Evolutionary conservation across 768 basidiomycete genomes (phyloP).

Genomic region (Peribolospora baueri): DNA sequence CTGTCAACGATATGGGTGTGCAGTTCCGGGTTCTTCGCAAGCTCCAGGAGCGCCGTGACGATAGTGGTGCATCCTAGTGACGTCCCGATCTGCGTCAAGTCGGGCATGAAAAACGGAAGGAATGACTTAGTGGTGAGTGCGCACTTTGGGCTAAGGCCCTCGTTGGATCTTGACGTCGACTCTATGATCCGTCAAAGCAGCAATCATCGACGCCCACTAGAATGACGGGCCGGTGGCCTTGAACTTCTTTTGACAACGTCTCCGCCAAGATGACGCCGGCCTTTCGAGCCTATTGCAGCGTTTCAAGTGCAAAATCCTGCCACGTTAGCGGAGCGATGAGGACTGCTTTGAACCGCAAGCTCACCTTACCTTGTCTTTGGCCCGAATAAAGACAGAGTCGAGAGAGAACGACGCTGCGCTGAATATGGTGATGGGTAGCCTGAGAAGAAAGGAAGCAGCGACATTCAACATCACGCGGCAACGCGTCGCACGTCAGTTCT

Average conservation of each 20-base stretch:
- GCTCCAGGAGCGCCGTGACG: slow-evolving; percentile 7
- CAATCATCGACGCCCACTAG: slow-evolving; percentile 15
- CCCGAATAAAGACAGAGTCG: slow-evolving; percentile 15
- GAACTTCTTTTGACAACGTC: slow-evolving; percentile 24
- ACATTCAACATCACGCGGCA: background rate
- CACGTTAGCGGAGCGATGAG: background rate
- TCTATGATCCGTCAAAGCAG: background rate
- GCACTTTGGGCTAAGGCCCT: no score
- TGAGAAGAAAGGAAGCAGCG: background rate
- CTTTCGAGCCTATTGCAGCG: slow-evolving; percentile 24
- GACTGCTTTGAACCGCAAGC: background rate
- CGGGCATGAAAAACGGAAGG: background rate
- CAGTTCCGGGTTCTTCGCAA: no score
- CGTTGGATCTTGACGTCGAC: background rate
- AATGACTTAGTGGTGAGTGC: no score
- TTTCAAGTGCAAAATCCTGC: slow-evolving; percentile 15
- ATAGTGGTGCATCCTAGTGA: slow-evolving; percentile 23
- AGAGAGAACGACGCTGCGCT: slow-evolving; percentile 12
- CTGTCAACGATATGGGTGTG: no score
- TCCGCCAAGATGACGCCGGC: slow-evolving; percentile 25
- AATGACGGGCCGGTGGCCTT: slow-evolving; percentile 24
- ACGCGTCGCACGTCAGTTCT: background rate
- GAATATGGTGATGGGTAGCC: slow-evolving; percentile 13
- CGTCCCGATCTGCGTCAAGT: slow-evolving; percentile 19
- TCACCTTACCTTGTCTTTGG: slow-evolving; percentile 1